phyloP scores from a whole-genome alignment of 208 protist species.

The Acanthamoeba quina region DNA sequence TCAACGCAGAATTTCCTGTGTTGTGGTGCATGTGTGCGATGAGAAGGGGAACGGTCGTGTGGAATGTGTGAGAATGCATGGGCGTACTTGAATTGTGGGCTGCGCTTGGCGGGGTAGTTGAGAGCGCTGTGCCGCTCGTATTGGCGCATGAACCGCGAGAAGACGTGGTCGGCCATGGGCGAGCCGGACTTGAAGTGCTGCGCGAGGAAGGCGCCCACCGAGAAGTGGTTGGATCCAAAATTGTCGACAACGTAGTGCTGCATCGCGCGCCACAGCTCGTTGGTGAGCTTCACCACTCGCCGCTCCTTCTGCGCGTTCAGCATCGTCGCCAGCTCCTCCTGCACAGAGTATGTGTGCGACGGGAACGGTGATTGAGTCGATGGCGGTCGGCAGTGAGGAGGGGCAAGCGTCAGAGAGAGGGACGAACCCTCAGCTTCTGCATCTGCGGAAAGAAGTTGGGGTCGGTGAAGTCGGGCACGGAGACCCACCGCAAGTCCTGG shows the following conservation, averaged over 20 bases:
- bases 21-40: background rate
- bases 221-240: slow-evolving; percentile 25
- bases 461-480: slow-evolving; percentile 43
- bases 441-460: slow-evolving; percentile 50
- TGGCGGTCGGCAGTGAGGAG: background rate
- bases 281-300: slow-evolving; percentile 20
- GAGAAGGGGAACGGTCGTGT: background rate
- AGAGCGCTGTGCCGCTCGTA: background rate
- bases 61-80: background rate
- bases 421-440: background rate
- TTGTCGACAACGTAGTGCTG: slow-evolving; percentile 33
- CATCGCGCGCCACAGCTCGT: slow-evolving; percentile 28
- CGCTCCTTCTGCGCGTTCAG: slow-evolving; percentile 8
- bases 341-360: background rate
- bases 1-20: slow-evolving; percentile 1
- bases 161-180: slow-evolving; percentile 35
- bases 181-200: slow-evolving; percentile 50
- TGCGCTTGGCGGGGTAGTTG: slow-evolving; percentile 1
- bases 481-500: slow-evolving; percentile 31
- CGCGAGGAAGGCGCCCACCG: slow-evolving; percentile 27
- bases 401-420: background rate
- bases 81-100: slow-evolving; percentile 10
- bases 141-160: slow-evolving; percentile 16
- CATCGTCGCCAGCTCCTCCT: slow-evolving; percentile 10
- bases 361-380: background rate